Evolutionary conservation across 345 rosid genomes (phyloP), one percentile per base, ranked within the genome.

Genomic region (Populus pruinosa): DNA sequence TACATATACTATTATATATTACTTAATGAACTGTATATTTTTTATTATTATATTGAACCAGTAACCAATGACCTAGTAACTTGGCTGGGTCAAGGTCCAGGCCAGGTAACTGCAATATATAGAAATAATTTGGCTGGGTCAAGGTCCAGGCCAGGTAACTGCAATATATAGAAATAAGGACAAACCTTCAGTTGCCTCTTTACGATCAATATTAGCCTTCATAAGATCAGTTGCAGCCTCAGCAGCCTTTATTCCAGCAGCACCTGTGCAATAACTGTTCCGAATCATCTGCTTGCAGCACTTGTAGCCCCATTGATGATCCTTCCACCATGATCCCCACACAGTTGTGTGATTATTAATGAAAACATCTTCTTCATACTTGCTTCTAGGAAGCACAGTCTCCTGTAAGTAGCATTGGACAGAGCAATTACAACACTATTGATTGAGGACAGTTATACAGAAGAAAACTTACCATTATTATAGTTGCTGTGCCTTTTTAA

Each of bases 271-370:
- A 39, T 92, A 94, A 78, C 97, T 90, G 77, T 92, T 94, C 50
- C 90, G 78, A 27, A 91, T 82, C 6, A 86, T 87, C 78, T 94
- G 97, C 81, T 86, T 86, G 59, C 97, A 94, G 75, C 97, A 94
- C 77, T 83, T 91, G 56, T 92, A 91, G 16, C 97, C 93, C 97
- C 98, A 92, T 23, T 88, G 96, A 39, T 91, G 90, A 82, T 90
- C 97, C 76, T 85, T 92, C 94, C 93, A 92, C 97, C 97, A 92
- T 13, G 98, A 94, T n/a, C 94, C 97, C 91, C 92, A 94, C 21
- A 92, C 97, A 62, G 83, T 86, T 6, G 93, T 89, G 78, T 94
- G 97, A 80, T 91, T 90, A 63, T 88, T 90, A 39, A 83, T 73
- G 75, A 79, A 82, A 62, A 84, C 75, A 78, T 90, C 89, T 82